phyloP scores from a whole-genome alignment of 2,329 filamentous ascomycete species.

The Exutisphaerella laricina region DNA sequence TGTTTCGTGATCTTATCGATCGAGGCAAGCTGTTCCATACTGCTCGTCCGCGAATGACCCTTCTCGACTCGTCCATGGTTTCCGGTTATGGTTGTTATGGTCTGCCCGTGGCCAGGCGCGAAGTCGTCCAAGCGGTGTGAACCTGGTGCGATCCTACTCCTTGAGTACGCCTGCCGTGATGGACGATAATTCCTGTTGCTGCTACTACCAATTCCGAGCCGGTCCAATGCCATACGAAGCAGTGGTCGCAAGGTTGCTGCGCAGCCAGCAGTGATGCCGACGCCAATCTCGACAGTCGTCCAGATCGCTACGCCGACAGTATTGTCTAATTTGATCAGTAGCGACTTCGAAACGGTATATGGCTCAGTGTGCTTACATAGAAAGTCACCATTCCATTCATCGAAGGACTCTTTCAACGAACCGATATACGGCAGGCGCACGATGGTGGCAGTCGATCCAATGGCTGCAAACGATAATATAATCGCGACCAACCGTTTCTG shows the following conservation, averaged over 20 bases:
- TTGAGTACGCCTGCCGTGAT: conserved; percentile 4
- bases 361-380: conserved; percentile 29
- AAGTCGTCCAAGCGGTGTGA: conserved; percentile 12
- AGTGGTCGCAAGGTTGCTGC: conserved; percentile 48
- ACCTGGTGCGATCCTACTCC: conserved; percentile 6
- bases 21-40: conserved; percentile 16
- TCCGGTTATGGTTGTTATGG: conserved; percentile 19
- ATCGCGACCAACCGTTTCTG: conserved; percentile 36
- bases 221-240: conserved; percentile 30
- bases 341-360: not conserved
- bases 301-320: conserved; percentile 39
- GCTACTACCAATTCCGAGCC: conserved; percentile 14
- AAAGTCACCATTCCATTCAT: conserved; percentile 36
- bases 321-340: conserved; percentile 25
- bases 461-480: conserved; percentile 38
- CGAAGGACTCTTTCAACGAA: conserved; percentile 33
- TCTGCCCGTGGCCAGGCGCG: conserved; percentile 14
- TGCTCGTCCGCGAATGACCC: conserved; percentile 14
- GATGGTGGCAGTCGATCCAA: conserved; percentile 49
- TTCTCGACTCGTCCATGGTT: conserved; percentile 11
- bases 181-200: conserved; percentile 8
- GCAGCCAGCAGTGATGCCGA: conserved; percentile 40
- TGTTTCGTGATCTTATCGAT: conserved; percentile 15
- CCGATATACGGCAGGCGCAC: conserved; percentile 43
- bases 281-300: conserved; percentile 32